Evolutionary conservation across 2,329 filamentous ascomycete genomes (phyloP).

Genomic region (Colletotrichum theobromicola): DNA sequence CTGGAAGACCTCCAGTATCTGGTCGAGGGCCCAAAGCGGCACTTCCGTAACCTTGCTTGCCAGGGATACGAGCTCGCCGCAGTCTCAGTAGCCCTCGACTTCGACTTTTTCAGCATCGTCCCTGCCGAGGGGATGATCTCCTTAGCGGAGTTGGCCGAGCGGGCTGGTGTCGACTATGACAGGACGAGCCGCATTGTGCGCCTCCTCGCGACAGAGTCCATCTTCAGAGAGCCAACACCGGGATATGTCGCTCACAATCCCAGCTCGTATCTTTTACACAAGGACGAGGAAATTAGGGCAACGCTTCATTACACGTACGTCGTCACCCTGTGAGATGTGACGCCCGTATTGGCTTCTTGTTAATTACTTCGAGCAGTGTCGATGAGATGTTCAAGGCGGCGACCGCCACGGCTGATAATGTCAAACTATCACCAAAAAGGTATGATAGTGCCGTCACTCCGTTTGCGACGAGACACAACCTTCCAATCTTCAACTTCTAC

Average conservation of each 20-base stretch:
- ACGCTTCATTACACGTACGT: neutral
- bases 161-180: conserved; percentile 26
- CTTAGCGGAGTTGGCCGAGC: conserved; percentile 23
- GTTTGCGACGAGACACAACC: neutral
- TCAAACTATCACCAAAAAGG: neutral
- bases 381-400: neutral
- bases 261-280: neutral
- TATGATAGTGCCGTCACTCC: neutral
- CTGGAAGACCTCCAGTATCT: conserved; percentile 20
- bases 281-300: conserved; percentile 23
- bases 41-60: neutral
- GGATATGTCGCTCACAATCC: conserved; percentile 25
- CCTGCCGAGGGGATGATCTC: conserved; percentile 21
- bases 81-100: conserved; percentile 28
- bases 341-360: too few species aligned
- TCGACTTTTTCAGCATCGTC: conserved; percentile 29
- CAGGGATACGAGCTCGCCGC: conserved; percentile 26
- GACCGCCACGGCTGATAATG: neutral
- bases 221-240: conserved; percentile 26
- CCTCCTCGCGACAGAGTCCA: conserved; percentile 25
- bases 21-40: conserved; percentile 9
- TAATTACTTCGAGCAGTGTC: neutral
- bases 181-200: conserved; percentile 25
- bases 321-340: accelerated
- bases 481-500: conserved; percentile 24